Evolutionary conservation across 208 protist species (phyloP).

Genomic region (Trypanosoma cruzi): DNA sequence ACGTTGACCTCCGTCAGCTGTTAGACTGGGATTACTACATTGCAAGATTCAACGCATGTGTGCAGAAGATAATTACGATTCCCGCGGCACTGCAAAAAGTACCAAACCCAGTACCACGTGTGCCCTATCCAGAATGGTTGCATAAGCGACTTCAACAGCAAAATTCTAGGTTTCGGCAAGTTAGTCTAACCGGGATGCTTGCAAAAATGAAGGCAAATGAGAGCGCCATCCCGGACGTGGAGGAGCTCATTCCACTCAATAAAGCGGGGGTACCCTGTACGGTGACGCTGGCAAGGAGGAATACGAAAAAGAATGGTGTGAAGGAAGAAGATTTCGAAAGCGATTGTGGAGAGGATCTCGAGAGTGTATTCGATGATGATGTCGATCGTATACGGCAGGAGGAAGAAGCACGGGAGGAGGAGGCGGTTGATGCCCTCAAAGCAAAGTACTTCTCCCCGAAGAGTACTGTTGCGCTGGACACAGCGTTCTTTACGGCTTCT

Average conservation of each 20-base stretch:
- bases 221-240: slow-evolving; percentile 37
- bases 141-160: slow-evolving; percentile 87
- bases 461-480: slow-evolving; percentile 59
- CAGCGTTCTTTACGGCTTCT: slow-evolving; percentile 62
- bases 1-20: slow-evolving; percentile 90
- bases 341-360: slow-evolving; percentile 30
- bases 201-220: slow-evolving; percentile 31
- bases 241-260: slow-evolving; percentile 44
- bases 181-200: slow-evolving; percentile 68
- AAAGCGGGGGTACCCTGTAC: background rate
- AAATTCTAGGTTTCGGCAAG: slow-evolving; percentile 78
- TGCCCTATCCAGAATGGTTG: slow-evolving; percentile 98
- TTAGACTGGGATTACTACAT: slow-evolving; percentile 99
- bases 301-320: slow-evolving; percentile 3
- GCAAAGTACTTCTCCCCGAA: slow-evolving; percentile 72
- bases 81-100: slow-evolving; percentile 98
- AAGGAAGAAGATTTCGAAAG: background rate
- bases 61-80: slow-evolving; percentile 99
- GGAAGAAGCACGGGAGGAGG: slow-evolving; percentile 52
- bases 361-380: slow-evolving; percentile 42
- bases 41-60: slow-evolving; percentile 93
- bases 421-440: slow-evolving; percentile 40
- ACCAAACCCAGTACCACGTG: slow-evolving; percentile 97
- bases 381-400: slow-evolving; percentile 47
- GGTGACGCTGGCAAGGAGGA: slow-evolving; percentile 5